Conservation (phyloP, 495 filamentous ascomycete genomes). For the Baudoinia panamericana region DNA sequence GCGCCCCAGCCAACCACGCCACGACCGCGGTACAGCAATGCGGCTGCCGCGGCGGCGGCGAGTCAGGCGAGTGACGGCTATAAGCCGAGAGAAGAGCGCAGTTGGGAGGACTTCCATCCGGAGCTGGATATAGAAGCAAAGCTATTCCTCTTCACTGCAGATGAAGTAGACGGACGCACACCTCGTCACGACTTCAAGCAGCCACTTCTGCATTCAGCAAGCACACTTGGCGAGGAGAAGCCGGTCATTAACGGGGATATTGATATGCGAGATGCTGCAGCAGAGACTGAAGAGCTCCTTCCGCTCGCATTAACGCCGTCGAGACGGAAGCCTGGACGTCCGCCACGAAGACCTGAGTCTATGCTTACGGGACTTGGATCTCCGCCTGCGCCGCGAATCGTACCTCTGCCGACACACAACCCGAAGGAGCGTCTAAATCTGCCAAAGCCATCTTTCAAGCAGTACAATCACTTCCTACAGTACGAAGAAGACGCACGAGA, state of each 20-base stretch:
- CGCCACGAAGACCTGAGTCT: conserved; percentile 45
- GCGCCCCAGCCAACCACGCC: conserved; percentile 36
- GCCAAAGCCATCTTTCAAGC: conserved; percentile 47
- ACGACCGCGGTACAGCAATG: conserved; percentile 47
- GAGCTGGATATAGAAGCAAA: conserved; percentile 75
- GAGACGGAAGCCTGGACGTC: conserved; percentile 49
- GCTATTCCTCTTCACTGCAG: conserved; percentile 63
- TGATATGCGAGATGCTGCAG: conserved; percentile 15
- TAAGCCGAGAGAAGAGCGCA: conserved; percentile 89
- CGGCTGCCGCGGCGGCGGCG: conserved; percentile 71
- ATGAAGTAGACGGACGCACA: conserved; percentile 64
- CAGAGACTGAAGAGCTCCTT: background rate
- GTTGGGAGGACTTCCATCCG: conserved; percentile 94
- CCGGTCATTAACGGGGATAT: conserved; percentile 10
- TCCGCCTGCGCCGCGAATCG: conserved; percentile 43
- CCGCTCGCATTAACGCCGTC: conserved; percentile 25
- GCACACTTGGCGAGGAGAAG: conserved; percentile 2
- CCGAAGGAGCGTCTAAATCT: conserved; percentile 53
- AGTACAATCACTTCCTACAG: conserved; percentile 45
- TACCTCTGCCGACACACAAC: conserved; percentile 52
- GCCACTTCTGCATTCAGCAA: conserved; percentile 4
- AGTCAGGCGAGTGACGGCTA: conserved; percentile 85
- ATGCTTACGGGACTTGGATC: conserved; percentile 48
- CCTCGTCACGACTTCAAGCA: conserved; percentile 23
- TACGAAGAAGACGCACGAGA: conserved; percentile 46